Conservation (phyloP, 73 alveolate species). For the Tetrahymena malaccensis region DNA sequence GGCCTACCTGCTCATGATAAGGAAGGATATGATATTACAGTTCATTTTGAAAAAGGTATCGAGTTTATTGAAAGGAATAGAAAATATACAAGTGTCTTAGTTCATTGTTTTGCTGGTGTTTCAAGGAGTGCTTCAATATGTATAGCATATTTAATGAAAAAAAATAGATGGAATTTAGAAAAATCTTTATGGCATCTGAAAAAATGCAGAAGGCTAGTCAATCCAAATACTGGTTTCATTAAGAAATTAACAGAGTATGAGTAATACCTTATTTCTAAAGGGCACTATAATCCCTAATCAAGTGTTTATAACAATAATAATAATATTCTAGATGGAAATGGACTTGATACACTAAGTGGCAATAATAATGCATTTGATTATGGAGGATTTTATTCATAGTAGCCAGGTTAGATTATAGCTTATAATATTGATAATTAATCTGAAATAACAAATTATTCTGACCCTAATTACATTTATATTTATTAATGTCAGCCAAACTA, state of each 20-base stretch:
- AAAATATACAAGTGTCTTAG: constrained; percentile 54
- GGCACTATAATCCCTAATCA: neutral
- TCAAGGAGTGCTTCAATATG: constrained; percentile 60
- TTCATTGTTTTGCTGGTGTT: constrained; percentile 75
- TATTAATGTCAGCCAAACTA: neutral
- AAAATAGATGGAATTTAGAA: constrained; percentile 28
- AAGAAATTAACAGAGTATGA: neutral
- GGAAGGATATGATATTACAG: constrained; percentile 27
- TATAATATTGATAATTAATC: neutral
- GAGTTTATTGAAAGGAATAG: constrained; percentile 63
- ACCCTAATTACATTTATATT: neutral
- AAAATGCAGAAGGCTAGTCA: neutral
- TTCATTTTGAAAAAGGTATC: constrained; percentile 47
- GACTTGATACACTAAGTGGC: neutral
- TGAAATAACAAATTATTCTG: neutral
- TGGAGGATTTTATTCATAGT: neutral
- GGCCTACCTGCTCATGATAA: constrained; percentile 42
- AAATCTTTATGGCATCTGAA: constrained; percentile 50
- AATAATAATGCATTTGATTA: neutral
- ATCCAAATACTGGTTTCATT: neutral
- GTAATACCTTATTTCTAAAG: neutral
- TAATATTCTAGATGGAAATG: neutral
- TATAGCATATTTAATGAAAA: constrained; percentile 59
- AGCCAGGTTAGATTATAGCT: neutral
- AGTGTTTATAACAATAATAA: neutral